Evolutionary conservation across 2,329 filamentous ascomycete genomes (phyloP), one percentile per base, ranked within the genome.

Genomic region (Beauveria sp.): DNA sequence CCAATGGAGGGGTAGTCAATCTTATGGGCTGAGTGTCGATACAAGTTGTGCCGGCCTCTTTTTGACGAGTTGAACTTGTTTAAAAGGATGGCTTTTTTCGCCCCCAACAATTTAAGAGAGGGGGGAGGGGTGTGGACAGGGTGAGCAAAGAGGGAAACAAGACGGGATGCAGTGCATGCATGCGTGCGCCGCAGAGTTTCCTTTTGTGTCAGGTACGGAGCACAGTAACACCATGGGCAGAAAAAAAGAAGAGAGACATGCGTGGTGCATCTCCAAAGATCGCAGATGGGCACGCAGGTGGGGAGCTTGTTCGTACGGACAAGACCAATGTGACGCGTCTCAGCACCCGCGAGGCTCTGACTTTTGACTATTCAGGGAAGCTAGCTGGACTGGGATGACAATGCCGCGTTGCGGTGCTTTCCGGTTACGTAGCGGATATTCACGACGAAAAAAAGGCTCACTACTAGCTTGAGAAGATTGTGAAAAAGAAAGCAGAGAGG

Each of bases 181-280:
- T 16, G 46, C 44, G 44, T 58, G 34, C 46, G 30, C 34, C 34
- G 46, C 46, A 43, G 30, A 26, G 46, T 58, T 51, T 41, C 46
- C 34, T 30, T 51, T 57, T 41, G 55, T 58, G 55, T 58, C 55
- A 58, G 55, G 55, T 50, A 58, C 55, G n/a, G 44, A 20, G 30
- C 30, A 58, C 30, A 51, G 46, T 51, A 30, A 51, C 16, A 22
- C 55, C 7, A 30, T 37, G 14, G 12, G 12, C 30, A 30, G 28
- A 14, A 34, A 14, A 14, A 34, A 12, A 28, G n/a, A 43, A 54
- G 9, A 7, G 47, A 26, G 28, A 40, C 16, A 30, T 44, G 43
- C 24, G 53, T 10, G 53, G 41, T 41, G 18, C 53, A 46, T 55
- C 41, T 55, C 22, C 41, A 10, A 43, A 50, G 55, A 58, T 58